Evolutionary conservation across 495 filamentous ascomycete genomes (phyloP).

Genomic region (Evernia prunastri): DNA sequence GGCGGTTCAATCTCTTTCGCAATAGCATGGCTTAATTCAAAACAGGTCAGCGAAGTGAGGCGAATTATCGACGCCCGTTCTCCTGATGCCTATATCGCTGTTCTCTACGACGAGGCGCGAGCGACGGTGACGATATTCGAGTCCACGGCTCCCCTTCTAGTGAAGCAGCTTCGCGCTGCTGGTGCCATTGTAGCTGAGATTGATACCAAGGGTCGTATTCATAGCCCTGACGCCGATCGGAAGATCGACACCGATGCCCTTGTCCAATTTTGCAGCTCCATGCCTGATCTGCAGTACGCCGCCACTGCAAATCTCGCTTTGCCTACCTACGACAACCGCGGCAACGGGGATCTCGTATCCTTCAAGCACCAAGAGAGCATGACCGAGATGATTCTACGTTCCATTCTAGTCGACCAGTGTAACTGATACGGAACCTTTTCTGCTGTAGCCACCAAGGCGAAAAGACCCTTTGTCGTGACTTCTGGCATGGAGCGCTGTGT

Average conservation of each 20-base stretch:
- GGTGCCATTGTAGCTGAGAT: conserved; percentile 14
- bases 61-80: conserved; percentile 20
- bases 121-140: conserved; percentile 21
- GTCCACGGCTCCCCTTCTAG: conserved; percentile 12
- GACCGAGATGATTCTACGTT: conserved; percentile 27
- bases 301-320: conserved; percentile 25
- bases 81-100: conserved; percentile 22
- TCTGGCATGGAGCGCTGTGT: conserved; percentile 32
- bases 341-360: conserved; percentile 21
- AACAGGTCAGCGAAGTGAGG: conserved; percentile 20
- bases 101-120: conserved; percentile 19
- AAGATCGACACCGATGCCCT: conserved; percentile 14
- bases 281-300: conserved; percentile 29
- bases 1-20: conserved; percentile 27
- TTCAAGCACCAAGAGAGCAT: conserved; percentile 24
- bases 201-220: conserved; percentile 12
- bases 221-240: conserved; percentile 15
- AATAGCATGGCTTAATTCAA: conserved; percentile 27
- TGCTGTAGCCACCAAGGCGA: conserved; percentile 6
- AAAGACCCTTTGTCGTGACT: conserved; percentile 22
- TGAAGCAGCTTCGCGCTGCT: conserved; percentile 14
- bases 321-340: conserved; percentile 25
- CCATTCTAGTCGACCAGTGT: conserved; percentile 32
- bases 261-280: conserved; percentile 25
- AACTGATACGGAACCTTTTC: conserved; percentile 32